phyloP scores from a whole-genome alignment of 2,329 filamentous ascomycete genomes.

The Paraconiothyrium brasiliense region DNA sequence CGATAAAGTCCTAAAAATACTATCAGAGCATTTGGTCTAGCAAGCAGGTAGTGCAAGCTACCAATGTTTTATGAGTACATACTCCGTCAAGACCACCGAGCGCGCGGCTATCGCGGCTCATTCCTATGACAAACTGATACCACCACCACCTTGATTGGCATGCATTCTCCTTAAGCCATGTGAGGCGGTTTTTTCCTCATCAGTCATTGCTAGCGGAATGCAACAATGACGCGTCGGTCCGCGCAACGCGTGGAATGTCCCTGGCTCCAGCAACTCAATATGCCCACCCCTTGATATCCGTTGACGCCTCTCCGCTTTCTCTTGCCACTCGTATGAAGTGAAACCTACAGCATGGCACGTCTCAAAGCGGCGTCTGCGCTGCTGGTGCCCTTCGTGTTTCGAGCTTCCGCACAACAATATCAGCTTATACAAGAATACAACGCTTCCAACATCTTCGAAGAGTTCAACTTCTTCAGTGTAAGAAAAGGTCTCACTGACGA shows the following conservation, averaged over 20 bases:
- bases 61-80: neutral
- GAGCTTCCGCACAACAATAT: constrained; percentile 26
- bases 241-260: constrained; percentile 28
- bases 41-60: neutral
- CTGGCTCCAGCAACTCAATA: constrained; percentile 10
- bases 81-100: neutral
- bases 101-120: neutral
- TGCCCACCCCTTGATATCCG: constrained; percentile 12
- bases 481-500: neutral
- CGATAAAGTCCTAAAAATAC: neutral
- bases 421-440: constrained; percentile 35
- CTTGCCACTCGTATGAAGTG: constrained; percentile 16
- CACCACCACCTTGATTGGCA: constrained; percentile 5
- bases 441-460: constrained; percentile 49
- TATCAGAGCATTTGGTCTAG: neutral
- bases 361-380: constrained; percentile 18
- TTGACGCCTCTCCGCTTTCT: neutral
- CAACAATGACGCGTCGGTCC: constrained; percentile 20
- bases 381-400: constrained; percentile 10
- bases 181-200: neutral
- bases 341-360: constrained; percentile 19
- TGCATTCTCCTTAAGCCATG: constrained; percentile 5
- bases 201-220: constrained; percentile 19
- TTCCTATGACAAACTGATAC: constrained; percentile 9
- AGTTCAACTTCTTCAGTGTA: constrained; percentile 49